Evolutionary conservation across 495 filamentous ascomycete genomes (phyloP), one percentile per base, ranked within the genome.

Genomic region (Paragyromitra xinjiangensis): DNA sequence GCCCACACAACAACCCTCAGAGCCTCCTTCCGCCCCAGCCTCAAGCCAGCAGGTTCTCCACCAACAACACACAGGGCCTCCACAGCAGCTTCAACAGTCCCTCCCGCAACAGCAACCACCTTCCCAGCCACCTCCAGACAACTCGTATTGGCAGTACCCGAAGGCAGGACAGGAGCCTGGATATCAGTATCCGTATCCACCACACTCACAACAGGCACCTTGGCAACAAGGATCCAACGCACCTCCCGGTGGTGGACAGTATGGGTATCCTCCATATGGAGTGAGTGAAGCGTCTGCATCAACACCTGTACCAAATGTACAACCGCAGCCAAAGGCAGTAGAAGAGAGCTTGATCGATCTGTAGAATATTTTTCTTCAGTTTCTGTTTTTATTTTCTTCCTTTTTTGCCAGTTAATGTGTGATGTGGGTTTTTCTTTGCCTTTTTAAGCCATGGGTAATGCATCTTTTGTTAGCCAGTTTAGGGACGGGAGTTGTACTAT

Each of bases 321-420:
- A 84, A 42, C 83, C 84, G 19, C 86, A 89, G 68, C 86, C 89
- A 11, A 88, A 89, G 14, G 84, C 71, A 39, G 86, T 93, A 70
- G 95, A 98, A 84, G 95, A 98, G 84, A 94, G 92, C 80, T 85
- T 98, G 83, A 98, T 98, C 84, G 95, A 98, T 82, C 85, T 93
- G 69, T 93, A 84, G 64, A 66, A 72, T 51, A 78, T 44, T 75
- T 63, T 73, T 75, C n/a, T 2, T 5, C n/a, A 26, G 9, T 45
- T 51, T 42, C 16, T 78, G 64, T 9, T 73, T 62, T 48, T 50
- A 39, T 63, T 29, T 63, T 42, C 26, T 24, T 64, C 26, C 62
- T 68, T 24, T 53, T 51, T 12, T 14, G 39, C 78, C 24, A 12
- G 56, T 37, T 64, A 8, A 42, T 72, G 40, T n/a, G 22, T n/a